Base-by-base conservation (phyloP, 2,329 filamentous ascomycete species). In the Aspergillus fumigatus region DNA sequence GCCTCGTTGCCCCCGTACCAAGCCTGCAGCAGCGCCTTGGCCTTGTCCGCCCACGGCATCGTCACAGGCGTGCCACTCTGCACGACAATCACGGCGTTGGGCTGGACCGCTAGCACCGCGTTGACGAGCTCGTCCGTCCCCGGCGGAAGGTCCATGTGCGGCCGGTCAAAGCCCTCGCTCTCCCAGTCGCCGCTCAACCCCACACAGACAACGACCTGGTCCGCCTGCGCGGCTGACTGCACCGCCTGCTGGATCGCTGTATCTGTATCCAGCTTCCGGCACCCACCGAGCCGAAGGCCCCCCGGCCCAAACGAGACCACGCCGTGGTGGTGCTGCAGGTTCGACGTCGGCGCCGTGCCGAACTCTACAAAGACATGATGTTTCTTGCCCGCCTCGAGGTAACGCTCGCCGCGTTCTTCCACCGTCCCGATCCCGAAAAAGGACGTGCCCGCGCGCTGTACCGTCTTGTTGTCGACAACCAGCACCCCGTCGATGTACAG, bases 1-100 rank as follows among this genome's bases (percentile, higher is more conserved):
- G 87, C 88, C 75, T 94, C 90, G 66, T 94, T 90, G n/a, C 90
- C 90, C 58, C 89, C 88, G 66, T 92, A 94, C 89, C 89, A 94
- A 7, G 88, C 89, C 66, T 93, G 88, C 1, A 92, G 68, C 2
- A 92, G 76, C 1, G 85, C 83, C 7, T 77, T 76, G 8, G 76
- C 69, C 19, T 75, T 70, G 4, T 73, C 65, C 3, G 66, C 70
- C 74, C 79, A 79, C 0, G 78, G 80, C 72, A 82, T 79, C 2
- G 77, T 79, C 10, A 82, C 75, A 0, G 89, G 89, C 0, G 88
- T 90, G 38, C 89, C 90, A 0, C 88, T 90, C 65, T 92, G 89
- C 67, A 90, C 85, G 1, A 92, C 86, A 1, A 94, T 83, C 1
- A 85, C 84, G 1, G 88, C 87, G 54, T 86, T 86, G 4, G 85